Evolutionary conservation across 139 green algal genomes (phyloP).

Genomic region (Coccomyxa sp.): DNA sequence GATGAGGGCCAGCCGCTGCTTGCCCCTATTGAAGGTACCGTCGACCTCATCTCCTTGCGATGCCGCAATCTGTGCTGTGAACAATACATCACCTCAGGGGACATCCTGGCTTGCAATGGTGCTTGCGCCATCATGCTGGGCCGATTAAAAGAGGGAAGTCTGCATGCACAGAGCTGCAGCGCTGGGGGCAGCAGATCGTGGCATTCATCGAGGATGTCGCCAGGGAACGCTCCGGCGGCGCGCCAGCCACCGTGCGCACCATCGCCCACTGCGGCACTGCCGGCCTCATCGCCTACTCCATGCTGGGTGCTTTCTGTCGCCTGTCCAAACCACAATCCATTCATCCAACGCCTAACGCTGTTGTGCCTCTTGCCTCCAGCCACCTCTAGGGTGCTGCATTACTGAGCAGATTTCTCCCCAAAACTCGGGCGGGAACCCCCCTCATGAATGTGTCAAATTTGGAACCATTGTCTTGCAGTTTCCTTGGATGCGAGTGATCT

Average conservation of each 20-base stretch:
- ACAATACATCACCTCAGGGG: not conserved
- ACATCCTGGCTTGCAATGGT: not conserved
- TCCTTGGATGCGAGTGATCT: too few relatives aligned
- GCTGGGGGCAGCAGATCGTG: conserved; percentile 37
- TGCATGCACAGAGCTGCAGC: conserved; percentile 19
- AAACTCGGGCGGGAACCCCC: too few relatives aligned
- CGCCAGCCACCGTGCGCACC: conserved; percentile 51
- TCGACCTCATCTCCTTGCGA: not conserved
- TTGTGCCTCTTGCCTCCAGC: too few relatives aligned
- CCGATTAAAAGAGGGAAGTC: not conserved
- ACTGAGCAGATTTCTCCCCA: too few relatives aligned
- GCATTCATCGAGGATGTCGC: conserved; percentile 53
- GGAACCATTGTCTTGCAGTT: too few relatives aligned
- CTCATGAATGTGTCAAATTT: too few relatives aligned
- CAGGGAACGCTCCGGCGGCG: conserved; percentile 29
- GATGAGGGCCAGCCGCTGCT: conserved; percentile 3
- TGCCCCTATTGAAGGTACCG: not conserved
- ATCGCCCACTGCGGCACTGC: conserved; percentile 58
- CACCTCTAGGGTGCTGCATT: too few relatives aligned
- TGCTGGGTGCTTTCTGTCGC: conserved; percentile 34
- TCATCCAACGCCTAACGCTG: too few relatives aligned
- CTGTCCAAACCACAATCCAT: too few relatives aligned
- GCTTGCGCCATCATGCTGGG: too few relatives aligned
- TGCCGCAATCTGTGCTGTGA: not conserved
- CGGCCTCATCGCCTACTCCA: conserved; percentile 59